Evolutionary conservation across 192 early-diverging fungal genomes (phyloP), one percentile per base, ranked within the genome.

Genomic region (Podila verticillata): DNA sequence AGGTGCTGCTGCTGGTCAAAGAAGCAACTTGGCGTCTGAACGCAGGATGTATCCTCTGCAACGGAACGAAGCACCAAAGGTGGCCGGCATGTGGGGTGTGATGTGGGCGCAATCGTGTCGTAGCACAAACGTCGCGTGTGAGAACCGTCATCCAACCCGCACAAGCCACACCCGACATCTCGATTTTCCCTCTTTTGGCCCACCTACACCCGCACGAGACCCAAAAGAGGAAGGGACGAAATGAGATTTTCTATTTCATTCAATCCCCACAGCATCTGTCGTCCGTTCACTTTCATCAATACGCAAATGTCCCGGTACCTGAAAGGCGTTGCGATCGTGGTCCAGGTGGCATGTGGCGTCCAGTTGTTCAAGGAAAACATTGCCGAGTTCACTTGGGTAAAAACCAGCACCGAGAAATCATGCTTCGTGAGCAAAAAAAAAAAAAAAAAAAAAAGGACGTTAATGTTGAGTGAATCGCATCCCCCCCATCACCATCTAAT

Each of bases 311-410:
- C 69, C 31, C 24, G 32, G 31, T 72, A 60, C 61, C 31, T 72
- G 65, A 74, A 62, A 49, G 63, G 70, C 63, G 65, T 74, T 48
- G 77, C 77, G 8, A 24, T 65, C 29, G 84, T 74, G 17, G 29
- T 92, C 12, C 94, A 93, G 65, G 83, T 87, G 4, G 89, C 89
- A 9, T 96, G 94, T 75, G 82, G 90, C 47, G 65, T 89, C 7
- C 91, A 96, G 64, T 81, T 92, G 0, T 75, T 94, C 31, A 92
- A 94, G 61, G 81, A 93, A 64, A 88, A 96, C 75, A 85, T 93
- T 13, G 91, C 85, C 34, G 94, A 95, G 67, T 83, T 94, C 49
- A 91, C 93, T 8, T 88, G 91, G 75, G 94, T 96, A 90, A 78
- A 87, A 47, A 34, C 3, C 31, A 32, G 29, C 20, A 48, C n/a